Base-by-base conservation (phyloP, 116 monocot genomes). In the Posidonia oceanica region DNA sequence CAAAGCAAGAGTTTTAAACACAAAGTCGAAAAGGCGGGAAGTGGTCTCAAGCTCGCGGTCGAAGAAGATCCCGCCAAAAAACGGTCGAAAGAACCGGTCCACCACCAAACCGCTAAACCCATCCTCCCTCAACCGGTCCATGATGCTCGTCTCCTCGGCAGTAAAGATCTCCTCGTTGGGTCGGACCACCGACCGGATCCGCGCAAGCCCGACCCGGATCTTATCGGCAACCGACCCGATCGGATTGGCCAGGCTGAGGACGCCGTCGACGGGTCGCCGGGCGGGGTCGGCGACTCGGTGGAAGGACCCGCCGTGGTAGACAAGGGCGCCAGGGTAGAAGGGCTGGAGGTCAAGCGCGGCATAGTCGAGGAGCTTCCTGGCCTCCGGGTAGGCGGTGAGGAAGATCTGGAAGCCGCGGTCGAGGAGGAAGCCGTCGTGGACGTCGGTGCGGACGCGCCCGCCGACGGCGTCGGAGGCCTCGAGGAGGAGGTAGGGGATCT, bases 351-450 rank as follows among this genome's bases (percentile, higher is more conserved):
- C 37, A 18, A 96, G 86, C 57, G 86, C 64, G n/a, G 78, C 69
- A 72, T 81, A 86, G 74, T 96, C 70, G 60, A 96, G 88, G 72
- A 88, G 69, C 38, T 77, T 77, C 57, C 65, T 79, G 61, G 86
- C 79, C 55, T 95, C 91, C 0, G 96, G 96, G 69, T 88, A 89
- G 74, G 91, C 88, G 68, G 96, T 88, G 78, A 96, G 88, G 83
- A 96, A 75, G 71, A 96, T 96, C 69, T 96, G 96, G 86, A 96
- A 96, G 70, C 96, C 96, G 57, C 89, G 86, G 82, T 96, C 96
- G 63, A 96, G 86, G 61, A 91, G 86, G 88, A 88, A 96, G 64
- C 91, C 91, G 64, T 84, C 86, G 74, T 76, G 64, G 73, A 22
- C 5, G 81, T 96, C 91, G 39, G 96, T 89, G 76, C 83, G 88